Evolutionary conservation across 176 grass and related monocot genomes (phyloP), one percentile per base, ranked within the genome.

Genomic region (Dendrocalamus sinicus): DNA sequence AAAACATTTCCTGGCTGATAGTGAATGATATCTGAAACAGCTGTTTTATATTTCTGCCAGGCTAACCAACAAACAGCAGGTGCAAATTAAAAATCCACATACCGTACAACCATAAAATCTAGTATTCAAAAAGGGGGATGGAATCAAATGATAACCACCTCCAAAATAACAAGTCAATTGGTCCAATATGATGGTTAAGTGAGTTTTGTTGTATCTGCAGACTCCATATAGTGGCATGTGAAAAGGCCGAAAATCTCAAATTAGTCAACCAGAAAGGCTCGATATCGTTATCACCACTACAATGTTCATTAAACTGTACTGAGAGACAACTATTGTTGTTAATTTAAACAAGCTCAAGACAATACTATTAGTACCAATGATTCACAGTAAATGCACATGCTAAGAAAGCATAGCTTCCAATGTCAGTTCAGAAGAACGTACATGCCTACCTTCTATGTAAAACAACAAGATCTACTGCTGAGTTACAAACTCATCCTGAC

Each of bases 401-500:
- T 55, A 68, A 76, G 6, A 84, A 66, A 51, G 32, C 45, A 13
- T 32, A 50, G 24, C 24, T 50, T 69, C 22, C 20, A 75, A 59
- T 81, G 41, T 0, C 50, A 75, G 28, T 32, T 30, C 30, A 89
- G 85, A 76, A 76, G 60, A 60, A 50, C n/a, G 55, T 58, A 63
- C 44, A 12, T 76, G 62, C 32, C 73, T 84, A 91, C 89, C 84
- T 83, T 69, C 80, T 83, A 87, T 43, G 50, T 53, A 83, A 63
- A 87, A 13, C 10, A 22, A 5, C 1, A 70, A 48, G 45, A 81
- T 63, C 75, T 87, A 91, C 51, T 83, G 30, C 89, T 84, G 57
- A 75, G 60, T 63, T 59, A 79, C 68, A 32, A 82, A 81, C 86
- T 89, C 89, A 87, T 90, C 88, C 88, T 94, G 90, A 66, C 88